Conservation (phyloP, 2,329 filamentous ascomycete genomes). For the Ophiostoma tasmaniense region DNA sequence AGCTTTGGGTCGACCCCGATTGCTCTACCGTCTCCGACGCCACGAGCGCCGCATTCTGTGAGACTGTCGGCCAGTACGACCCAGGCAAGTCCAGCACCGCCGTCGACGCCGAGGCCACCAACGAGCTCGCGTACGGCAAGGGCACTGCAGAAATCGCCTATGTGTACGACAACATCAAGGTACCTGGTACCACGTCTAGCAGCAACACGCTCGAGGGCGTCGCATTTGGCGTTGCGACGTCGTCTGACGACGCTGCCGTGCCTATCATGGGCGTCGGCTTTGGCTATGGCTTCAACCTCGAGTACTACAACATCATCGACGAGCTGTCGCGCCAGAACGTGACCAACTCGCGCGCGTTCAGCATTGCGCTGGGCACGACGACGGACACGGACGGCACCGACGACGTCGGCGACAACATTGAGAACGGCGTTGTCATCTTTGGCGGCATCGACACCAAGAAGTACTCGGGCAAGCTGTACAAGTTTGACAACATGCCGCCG, state of each 20-base stretch:
- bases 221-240: conserved; percentile 51
- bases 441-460: conserved; percentile 41
- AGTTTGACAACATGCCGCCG: conserved; percentile 25
- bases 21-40: conserved; percentile 37
- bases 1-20: conserved; percentile 52
- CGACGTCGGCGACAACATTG: conserved; percentile 16
- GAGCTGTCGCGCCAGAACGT: conserved; percentile 37
- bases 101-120: conserved; percentile 23
- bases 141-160: conserved; percentile 37
- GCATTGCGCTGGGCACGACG: conserved; percentile 28
- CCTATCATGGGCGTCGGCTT: conserved; percentile 66
- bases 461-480: conserved; percentile 31
- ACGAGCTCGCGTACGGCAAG: conserved; percentile 37
- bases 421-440: conserved; percentile 31
- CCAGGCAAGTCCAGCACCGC: conserved; percentile 30
- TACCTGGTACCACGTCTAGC: conserved; percentile 19
- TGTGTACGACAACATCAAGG: conserved; percentile 32
- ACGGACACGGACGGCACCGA: conserved; percentile 16
- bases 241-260: conserved; percentile 35
- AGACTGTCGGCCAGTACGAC: conserved; percentile 34
- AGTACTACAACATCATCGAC: conserved; percentile 40
- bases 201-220: conserved; percentile 36
- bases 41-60: conserved; percentile 30
- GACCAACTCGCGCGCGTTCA: conserved; percentile 33
- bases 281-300: conserved; percentile 30